Evolutionary conservation across 768 basidiomycete species (phyloP).

Genomic region (Sutorius australiensis): DNA sequence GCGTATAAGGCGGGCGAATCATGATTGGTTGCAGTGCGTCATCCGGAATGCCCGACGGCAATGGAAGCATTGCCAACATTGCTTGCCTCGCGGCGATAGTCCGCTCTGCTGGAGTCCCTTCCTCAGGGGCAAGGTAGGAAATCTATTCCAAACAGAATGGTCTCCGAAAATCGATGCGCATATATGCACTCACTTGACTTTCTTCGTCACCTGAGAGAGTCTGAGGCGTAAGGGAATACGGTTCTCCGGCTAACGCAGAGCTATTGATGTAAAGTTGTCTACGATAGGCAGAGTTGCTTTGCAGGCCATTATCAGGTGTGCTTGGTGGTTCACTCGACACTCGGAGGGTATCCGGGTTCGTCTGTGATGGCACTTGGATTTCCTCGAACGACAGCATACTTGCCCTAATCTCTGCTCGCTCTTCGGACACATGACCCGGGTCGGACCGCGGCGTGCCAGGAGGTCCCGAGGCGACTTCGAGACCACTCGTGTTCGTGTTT

Average conservation of each 20-base stretch:
- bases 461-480: background rate
- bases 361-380: background rate
- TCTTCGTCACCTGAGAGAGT: background rate
- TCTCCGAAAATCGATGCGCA: background rate
- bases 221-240: background rate
- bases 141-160: background rate
- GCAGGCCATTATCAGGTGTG: constrained; percentile 25
- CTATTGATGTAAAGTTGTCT: constrained; percentile 13
- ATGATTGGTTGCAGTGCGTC: constrained; percentile 66
- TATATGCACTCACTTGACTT: constrained; percentile 22
- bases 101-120: constrained; percentile 29
- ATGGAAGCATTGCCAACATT: constrained; percentile 54
- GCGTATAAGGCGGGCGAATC: constrained; percentile 57
- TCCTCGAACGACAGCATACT: background rate
- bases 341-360: background rate
- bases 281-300: constrained; percentile 27
- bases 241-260: constrained; percentile 6
- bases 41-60: constrained; percentile 61
- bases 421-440: background rate
- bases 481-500: constrained; percentile 7
- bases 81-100: constrained; percentile 52
- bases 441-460: constrained; percentile 1
- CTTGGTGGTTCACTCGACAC: background rate
- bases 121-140: background rate
- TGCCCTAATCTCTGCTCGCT: constrained; percentile 3